phyloP scores from a whole-genome alignment of 2,329 filamentous ascomycete species.

The Monosporascus sp. region DNA sequence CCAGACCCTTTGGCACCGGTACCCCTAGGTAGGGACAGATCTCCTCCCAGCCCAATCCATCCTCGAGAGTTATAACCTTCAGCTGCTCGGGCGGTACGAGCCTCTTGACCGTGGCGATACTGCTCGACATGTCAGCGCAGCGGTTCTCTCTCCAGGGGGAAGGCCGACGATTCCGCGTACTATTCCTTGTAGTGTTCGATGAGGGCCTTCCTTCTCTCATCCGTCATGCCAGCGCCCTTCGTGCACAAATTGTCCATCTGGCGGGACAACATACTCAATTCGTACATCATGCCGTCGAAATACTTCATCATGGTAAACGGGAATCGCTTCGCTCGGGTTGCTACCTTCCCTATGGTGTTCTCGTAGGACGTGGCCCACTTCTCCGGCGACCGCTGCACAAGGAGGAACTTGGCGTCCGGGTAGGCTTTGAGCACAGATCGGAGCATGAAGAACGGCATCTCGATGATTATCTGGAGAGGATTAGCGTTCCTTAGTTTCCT shows the following conservation, averaged over 20 bases:
- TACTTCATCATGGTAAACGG: constrained; percentile 21
- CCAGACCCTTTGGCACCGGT: constrained; percentile 13
- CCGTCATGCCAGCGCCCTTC: constrained; percentile 13
- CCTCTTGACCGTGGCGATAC: constrained; percentile 23
- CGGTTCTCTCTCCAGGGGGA: background rate
- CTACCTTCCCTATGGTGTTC: constrained; percentile 20
- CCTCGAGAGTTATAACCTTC: constrained; percentile 21
- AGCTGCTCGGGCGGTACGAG: constrained; percentile 20
- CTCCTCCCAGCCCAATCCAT: constrained; percentile 24
- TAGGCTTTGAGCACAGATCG: constrained; percentile 25
- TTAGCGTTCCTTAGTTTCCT: background rate
- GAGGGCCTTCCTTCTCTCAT: constrained; percentile 12
- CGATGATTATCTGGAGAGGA: constrained; percentile 19
- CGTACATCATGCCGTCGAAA: constrained; percentile 15
- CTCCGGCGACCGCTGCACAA: constrained; percentile 30
- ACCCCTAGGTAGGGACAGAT: constrained; percentile 21
- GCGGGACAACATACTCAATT: constrained; percentile 4
- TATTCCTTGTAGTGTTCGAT: constrained; percentile 19
- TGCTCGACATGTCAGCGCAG: constrained; percentile 5
- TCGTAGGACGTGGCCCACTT: constrained; percentile 28
- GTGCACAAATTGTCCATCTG: constrained; percentile 5
- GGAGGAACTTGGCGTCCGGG: constrained; percentile 31
- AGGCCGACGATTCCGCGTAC: constrained; percentile 9
- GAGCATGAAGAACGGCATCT: constrained; percentile 28
- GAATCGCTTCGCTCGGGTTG: constrained; percentile 5